These are phyloP conservation scores for Pythium chondricola DNA, from an alignment of 352 stramenopile species.

Conservation along the genomic window DNA sequence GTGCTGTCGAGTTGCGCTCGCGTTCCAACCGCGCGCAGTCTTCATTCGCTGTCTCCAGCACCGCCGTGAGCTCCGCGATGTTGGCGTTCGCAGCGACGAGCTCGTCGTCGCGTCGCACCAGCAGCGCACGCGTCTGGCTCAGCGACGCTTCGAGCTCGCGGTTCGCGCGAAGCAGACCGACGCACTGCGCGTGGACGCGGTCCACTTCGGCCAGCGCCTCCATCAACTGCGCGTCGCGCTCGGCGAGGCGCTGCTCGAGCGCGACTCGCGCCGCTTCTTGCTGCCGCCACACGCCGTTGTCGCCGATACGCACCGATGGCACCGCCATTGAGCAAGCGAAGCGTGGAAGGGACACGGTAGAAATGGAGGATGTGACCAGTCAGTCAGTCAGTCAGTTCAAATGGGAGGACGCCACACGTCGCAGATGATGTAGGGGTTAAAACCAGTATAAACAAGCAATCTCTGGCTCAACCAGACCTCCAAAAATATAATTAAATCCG, in stretches of 20 bases:
- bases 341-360: too few relatives aligned
- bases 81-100: constrained; percentile 5
- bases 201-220: constrained; percentile 1
- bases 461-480: too few relatives aligned
- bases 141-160: constrained; percentile 1
- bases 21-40: neutral
- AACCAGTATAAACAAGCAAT: too few relatives aligned
- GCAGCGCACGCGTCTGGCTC: neutral
- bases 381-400: too few relatives aligned
- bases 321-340: constrained; percentile 22
- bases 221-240: constrained; percentile 1
- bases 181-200: constrained; percentile 8
- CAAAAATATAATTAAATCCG: too few relatives aligned
- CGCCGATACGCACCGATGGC: constrained; percentile 22
- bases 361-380: too few relatives aligned
- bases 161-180: constrained; percentile 1
- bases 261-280: constrained; percentile 20
- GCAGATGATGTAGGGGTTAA: too few relatives aligned
- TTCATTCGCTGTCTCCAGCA: constrained; percentile 5
- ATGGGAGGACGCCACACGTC: too few relatives aligned
- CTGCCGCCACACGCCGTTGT: constrained; percentile 29
- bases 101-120: constrained; percentile 4
- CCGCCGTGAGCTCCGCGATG: constrained; percentile 9
- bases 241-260: constrained; percentile 8
- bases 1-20: neutral